Conservation (phyloP, 345 rosid genomes). For the Arabidopsis arenosa region DNA sequence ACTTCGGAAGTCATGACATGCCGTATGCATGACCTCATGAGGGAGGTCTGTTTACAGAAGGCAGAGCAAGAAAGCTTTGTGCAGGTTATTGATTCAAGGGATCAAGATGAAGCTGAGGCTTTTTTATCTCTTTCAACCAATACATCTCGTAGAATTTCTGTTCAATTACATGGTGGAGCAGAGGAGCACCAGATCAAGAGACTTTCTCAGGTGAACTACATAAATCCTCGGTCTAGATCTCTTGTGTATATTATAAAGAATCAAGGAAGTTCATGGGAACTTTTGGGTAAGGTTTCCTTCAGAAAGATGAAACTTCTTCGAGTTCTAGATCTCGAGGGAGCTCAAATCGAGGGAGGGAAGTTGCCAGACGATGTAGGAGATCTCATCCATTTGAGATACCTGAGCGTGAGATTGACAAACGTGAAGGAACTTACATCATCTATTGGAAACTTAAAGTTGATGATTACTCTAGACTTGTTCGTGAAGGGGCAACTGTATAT, state of each 20-base stretch:
- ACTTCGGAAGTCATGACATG: slow-evolving; percentile 38
- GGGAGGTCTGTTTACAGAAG: slow-evolving; percentile 41
- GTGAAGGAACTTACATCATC: slow-evolving; percentile 35
- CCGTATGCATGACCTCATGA: slow-evolving; percentile 46
- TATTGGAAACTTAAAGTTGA: slow-evolving; percentile 30
- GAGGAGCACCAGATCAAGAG: slow-evolving; percentile 35
- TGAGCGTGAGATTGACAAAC: slow-evolving; percentile 36
- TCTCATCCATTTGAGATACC: slow-evolving; percentile 48
- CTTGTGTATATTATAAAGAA: slow-evolving; percentile 44
- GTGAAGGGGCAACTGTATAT: slow-evolving; percentile 28
- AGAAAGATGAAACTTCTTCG: slow-evolving; percentile 45
- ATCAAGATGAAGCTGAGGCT: slow-evolving; percentile 11
- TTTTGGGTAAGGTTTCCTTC: slow-evolving; percentile 39
- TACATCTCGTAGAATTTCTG: slow-evolving; percentile 45
- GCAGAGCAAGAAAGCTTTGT: slow-evolving; percentile 41
- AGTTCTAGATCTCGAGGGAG: slow-evolving; percentile 49
- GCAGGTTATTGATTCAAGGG: slow-evolving; percentile 27
- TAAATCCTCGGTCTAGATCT: slow-evolving; percentile 44
- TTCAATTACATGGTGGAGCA: slow-evolving; percentile 39
- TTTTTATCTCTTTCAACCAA: slow-evolving; percentile 19
- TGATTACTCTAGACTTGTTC: slow-evolving; percentile 41
- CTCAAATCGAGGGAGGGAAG: slow-evolving; percentile 32
- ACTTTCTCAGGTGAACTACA: slow-evolving; percentile 32
- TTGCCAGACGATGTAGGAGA: slow-evolving; percentile 45
- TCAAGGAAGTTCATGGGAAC: slow-evolving; percentile 35